Base-by-base conservation (phyloP, 2,329 filamentous ascomycete genomes). In the Raffaelea deltoideospora region DNA sequence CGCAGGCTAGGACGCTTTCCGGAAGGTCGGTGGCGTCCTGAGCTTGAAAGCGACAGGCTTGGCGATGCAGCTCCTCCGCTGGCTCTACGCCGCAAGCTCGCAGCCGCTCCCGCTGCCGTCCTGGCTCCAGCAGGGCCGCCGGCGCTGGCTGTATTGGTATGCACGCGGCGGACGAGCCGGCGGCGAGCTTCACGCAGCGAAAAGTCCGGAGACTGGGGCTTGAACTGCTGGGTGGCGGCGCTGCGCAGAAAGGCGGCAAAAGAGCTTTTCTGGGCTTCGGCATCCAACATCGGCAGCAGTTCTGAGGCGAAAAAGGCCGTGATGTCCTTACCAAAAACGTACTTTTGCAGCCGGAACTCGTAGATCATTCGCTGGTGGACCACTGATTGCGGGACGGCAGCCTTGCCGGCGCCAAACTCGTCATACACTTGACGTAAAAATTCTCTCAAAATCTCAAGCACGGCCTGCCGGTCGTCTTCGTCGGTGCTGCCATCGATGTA, bases 1-100 rank as follows among this genome's bases (percentile, higher is more conserved):
- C 66, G 60, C 21, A 71, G 52, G 17, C 51, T 54, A 5, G 65
- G 63, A 30, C 57, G 60, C 40, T 64, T 67, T 20, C 63, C 63
- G 14, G 32, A 38, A 13, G 57, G 53, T 17, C 26, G 39, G 5
- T 19, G 37, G 22, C 24, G 31, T 21, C 6, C 6, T 5, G 26
- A 8, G 26, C 6, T 27, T 10, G 26, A 27, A 14, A 13, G 5
- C 26, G 26, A 24, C 11, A 14, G 26, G 5, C 26, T 27, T 5
- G 11, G 11, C 5, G 11, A 5, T 8, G 13, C 6, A 10, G 11
- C 13, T 10, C 10, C 26, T 10, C 6, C 6, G 13, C 26, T 13
- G 26, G 13, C 6, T 10, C 26, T 27, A 5, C 11, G 10, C 10
- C 11, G 10, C 10, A 14, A 5, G 13, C 26, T 27, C 6, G 26